Conservation (phyloP, 495 filamentous ascomycete species). For the Penicillium paxilli region DNA sequence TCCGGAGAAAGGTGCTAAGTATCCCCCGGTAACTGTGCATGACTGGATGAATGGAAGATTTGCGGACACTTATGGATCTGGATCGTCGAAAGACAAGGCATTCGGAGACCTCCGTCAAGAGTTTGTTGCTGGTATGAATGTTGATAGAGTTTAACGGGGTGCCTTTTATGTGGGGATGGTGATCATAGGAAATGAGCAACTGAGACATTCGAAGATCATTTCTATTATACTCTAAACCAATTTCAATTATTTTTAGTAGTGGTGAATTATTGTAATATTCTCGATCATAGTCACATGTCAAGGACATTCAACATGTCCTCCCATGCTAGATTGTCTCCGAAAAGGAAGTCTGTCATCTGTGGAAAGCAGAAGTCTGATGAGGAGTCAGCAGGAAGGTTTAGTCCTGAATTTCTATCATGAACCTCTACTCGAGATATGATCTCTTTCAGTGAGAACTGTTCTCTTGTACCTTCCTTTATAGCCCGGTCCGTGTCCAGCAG, state of each 20-base stretch:
- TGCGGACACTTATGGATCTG: constrained; percentile 26
- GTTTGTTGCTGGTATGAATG: background rate
- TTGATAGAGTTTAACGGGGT: background rate
- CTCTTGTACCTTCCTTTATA: background rate
- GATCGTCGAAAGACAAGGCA: constrained; percentile 4
- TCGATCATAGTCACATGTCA: background rate
- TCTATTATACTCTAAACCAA: background rate
- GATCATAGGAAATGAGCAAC: background rate
- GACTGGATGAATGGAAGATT: constrained; percentile 26
- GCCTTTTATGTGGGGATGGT: background rate
- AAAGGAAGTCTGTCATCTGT: background rate
- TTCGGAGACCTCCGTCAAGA: constrained; percentile 10
- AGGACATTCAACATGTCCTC: constrained; percentile 1
- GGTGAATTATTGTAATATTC: background rate
- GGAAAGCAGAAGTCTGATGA: background rate
- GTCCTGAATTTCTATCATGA: background rate
- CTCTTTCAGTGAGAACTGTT: constrained; percentile 5
- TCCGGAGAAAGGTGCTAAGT: constrained; percentile 10
- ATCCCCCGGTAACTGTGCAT: constrained; percentile 25
- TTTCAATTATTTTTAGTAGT: background rate
- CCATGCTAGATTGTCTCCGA: background rate
- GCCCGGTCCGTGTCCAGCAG: constrained; percentile 4
- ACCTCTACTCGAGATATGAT: constrained; percentile 7
- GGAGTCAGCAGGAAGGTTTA: background rate
- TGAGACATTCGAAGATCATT: background rate